Evolutionary conservation across 1,284 basidiomycete species (phyloP).

Genomic region (Rhodotorula glutinis): DNA sequence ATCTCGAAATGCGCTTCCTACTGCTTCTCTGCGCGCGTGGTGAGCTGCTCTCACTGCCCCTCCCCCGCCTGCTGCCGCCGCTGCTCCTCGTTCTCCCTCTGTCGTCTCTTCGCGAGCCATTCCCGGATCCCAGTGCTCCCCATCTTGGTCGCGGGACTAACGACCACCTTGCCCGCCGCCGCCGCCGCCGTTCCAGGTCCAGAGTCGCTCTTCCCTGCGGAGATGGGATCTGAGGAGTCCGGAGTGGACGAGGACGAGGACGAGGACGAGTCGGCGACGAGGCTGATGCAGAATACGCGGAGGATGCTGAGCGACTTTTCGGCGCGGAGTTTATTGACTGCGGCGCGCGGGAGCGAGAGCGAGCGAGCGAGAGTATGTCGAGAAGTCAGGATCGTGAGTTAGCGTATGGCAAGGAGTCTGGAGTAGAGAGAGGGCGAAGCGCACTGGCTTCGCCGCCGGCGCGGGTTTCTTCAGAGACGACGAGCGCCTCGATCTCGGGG

Average conservation of each 20-base stretch:
- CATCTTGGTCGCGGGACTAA: constrained; percentile 71
- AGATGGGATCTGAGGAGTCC: background rate
- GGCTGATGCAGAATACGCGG: constrained; percentile 32
- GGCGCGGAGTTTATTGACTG: constrained; percentile 36
- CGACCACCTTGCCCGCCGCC: constrained; percentile 53
- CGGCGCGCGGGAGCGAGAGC: background rate
- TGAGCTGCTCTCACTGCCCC: background rate
- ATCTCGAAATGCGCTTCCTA: no score
- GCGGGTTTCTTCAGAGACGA: constrained; percentile 81
- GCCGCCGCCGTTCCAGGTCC: background rate
- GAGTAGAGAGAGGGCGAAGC: background rate
- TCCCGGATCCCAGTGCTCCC: constrained; percentile 83
- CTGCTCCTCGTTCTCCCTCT: background rate
- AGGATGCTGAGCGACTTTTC: constrained; percentile 14
- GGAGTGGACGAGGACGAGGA: background rate
- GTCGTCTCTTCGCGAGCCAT: constrained; percentile 59
- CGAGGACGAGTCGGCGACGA: constrained; percentile 21
- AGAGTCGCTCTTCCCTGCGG: background rate
- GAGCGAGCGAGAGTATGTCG: background rate
- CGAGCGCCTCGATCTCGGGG: constrained; percentile 74
- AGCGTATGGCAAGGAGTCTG: no score
- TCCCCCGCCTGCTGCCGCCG: background rate
- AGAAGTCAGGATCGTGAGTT: background rate
- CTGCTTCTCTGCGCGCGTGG: background rate
- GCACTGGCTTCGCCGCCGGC: constrained; percentile 67